Evolutionary conservation across 305 asterid genomes (phyloP).

Genomic region (Withania somnifera): DNA sequence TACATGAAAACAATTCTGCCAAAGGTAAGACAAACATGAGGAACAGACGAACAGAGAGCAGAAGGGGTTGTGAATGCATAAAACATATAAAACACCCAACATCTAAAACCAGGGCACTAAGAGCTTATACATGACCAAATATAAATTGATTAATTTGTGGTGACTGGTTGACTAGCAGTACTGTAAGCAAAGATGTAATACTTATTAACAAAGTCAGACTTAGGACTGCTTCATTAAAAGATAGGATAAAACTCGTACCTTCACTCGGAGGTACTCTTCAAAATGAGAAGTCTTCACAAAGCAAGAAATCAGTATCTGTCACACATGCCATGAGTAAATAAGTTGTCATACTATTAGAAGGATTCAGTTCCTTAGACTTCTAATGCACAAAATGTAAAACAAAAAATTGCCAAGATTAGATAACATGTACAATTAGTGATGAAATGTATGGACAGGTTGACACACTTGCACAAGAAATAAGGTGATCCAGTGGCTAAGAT

Average conservation of each 20-base stretch:
- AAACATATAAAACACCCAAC: not conserved
- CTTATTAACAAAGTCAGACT: not conserved
- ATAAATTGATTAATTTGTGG: not conserved
- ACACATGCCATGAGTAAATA: not conserved
- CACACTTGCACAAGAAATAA: not conserved
- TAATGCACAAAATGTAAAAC: not conserved
- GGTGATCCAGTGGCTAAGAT: not conserved
- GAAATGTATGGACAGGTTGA: not conserved
- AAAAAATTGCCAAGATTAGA: not conserved
- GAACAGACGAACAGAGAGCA: not conserved
- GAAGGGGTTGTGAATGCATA: not conserved
- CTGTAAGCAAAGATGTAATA: not conserved
- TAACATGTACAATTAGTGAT: not conserved
- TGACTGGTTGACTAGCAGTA: not conserved
- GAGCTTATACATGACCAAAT: not conserved
- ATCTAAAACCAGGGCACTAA: not conserved
- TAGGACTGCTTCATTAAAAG: not conserved
- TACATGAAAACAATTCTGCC: not conserved
- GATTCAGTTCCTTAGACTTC: not conserved
- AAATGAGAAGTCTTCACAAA: slow-evolving; percentile 94
- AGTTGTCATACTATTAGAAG: not conserved
- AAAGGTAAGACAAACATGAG: not conserved
- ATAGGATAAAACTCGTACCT: slow-evolving; percentile 39
- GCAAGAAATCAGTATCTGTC: slow-evolving; percentile 88
- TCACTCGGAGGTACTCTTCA: slow-evolving; percentile 87